Conservation (phyloP, 2,329 filamentous ascomycete species). For the Pseudogymnoascus sp. region DNA sequence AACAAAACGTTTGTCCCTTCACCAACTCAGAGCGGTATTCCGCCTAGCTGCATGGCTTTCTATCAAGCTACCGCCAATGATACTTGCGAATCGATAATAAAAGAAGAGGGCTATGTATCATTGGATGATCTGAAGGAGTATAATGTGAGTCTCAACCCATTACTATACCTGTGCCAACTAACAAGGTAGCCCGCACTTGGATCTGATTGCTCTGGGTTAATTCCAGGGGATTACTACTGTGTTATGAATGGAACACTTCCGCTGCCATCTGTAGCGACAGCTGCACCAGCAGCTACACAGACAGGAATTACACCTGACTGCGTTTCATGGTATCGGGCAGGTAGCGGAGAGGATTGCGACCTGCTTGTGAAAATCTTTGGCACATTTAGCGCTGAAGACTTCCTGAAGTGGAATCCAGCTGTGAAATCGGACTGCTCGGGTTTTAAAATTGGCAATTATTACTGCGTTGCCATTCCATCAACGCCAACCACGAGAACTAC, state of each 20-base stretch:
- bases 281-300: conserved; percentile 4
- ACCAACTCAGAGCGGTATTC: conserved; percentile 1
- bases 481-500: conserved; percentile 11
- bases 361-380: conserved; percentile 10
- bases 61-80: conserved; percentile 7
- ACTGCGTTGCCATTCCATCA: conserved; percentile 11
- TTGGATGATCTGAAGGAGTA: not conserved
- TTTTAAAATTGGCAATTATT: not conserved
- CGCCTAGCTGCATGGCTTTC: not conserved
- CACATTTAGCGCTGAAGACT: conserved; percentile 4
- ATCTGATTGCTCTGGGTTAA: conserved; percentile 1
- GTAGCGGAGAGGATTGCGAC: not conserved
- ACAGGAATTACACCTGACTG: conserved; percentile 3
- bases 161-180: not conserved
- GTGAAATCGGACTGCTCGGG: not conserved
- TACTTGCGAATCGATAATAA: not conserved
- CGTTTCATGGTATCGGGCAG: conserved; percentile 10
- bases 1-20: conserved; percentile 2
- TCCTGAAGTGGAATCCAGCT: conserved; percentile 5
- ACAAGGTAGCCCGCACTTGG: not conserved
- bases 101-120: not conserved
- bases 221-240: conserved; percentile 12
- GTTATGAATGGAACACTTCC: conserved; percentile 11
- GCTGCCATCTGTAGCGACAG: conserved; percentile 5
- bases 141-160: not conserved